These are phyloP conservation scores for Boletellus deceptivus DNA, from an alignment of 1,284 basidiomycete species.

Conservation along the genomic window DNA sequence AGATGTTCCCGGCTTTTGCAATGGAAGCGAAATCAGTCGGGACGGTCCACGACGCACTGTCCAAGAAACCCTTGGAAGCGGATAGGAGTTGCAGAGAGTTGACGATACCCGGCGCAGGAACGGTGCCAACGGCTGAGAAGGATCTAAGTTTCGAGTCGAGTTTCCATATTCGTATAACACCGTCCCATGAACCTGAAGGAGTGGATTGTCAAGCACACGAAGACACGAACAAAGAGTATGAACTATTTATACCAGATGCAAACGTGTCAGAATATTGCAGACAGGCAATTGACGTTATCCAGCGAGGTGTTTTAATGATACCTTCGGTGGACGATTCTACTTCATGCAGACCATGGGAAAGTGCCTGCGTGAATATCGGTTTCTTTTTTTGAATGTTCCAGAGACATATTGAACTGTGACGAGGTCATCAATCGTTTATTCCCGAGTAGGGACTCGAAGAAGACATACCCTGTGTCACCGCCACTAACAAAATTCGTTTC, in stretches of 20 bases:
- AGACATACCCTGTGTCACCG: slow-evolving; percentile 86
- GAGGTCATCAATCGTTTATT: background rate
- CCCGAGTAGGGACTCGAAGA: background rate
- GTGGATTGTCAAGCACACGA: slow-evolving; percentile 9
- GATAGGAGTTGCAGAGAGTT: slow-evolving; percentile 86
- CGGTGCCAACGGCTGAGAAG: slow-evolving; percentile 64
- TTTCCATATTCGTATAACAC: slow-evolving; percentile 85
- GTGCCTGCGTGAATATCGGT: slow-evolving; percentile 79
- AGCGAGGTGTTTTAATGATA: slow-evolving; percentile 75
- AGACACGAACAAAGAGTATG: background rate
- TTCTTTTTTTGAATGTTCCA: slow-evolving; percentile 98
- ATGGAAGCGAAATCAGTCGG: background rate
- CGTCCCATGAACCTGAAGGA: slow-evolving; percentile 85
- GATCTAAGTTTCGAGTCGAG: slow-evolving; percentile 74
- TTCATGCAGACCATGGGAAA: slow-evolving; percentile 86
- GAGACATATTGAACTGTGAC: slow-evolving; percentile 76
- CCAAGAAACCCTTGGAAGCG: slow-evolving; percentile 50
- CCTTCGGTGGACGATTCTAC: slow-evolving; percentile 70
- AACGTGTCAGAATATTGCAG: slow-evolving; percentile 91
- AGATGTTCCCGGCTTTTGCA: background rate
- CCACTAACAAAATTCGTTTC: slow-evolving; percentile 91
- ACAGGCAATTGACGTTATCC: slow-evolving; percentile 84
- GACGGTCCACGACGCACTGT: slow-evolving; percentile 18
- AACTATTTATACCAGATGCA: slow-evolving; percentile 66
- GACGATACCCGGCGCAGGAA: slow-evolving; percentile 76